A percentile compares a stretch with the other conserved stretches of the same genome.
Conservation (phyloP, 768 basidiomycete species). For the Cystobasidium onofrii region DNA sequence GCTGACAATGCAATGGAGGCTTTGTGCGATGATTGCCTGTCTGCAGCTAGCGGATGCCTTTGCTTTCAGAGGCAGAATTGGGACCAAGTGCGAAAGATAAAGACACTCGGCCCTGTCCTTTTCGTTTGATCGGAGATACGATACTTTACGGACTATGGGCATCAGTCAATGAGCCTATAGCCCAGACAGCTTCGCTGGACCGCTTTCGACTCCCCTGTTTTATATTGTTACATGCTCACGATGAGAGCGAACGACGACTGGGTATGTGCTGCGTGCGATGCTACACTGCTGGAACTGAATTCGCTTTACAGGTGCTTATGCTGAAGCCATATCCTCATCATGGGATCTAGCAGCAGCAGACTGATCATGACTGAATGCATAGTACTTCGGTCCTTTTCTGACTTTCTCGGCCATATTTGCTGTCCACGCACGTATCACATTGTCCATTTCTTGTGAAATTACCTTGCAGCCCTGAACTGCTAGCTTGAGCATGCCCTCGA, state of each 20-base stretch:
- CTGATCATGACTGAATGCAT: not conserved
- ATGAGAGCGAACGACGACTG: not conserved
- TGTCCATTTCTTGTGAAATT: slow-evolving; percentile 30
- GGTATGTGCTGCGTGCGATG: not conserved
- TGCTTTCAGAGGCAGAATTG: too few relatives aligned
- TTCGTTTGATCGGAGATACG: too few relatives aligned
- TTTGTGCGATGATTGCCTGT: not conserved
- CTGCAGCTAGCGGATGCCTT: not conserved
- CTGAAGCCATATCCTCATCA: not conserved
- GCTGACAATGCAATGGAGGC: not conserved
- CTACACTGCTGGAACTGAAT: not conserved
- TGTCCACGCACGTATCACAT: slow-evolving; percentile 16
- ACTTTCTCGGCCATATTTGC: slow-evolving; percentile 19
- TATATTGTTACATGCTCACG: not conserved
- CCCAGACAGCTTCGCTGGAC: too few relatives aligned
- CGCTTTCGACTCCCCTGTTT: too few relatives aligned
- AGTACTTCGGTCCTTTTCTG: not conserved
- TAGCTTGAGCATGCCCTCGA: slow-evolving; percentile 67
- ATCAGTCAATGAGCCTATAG: too few relatives aligned
- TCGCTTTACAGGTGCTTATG: too few relatives aligned
- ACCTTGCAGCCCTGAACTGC: slow-evolving; percentile 33
- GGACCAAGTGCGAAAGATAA: too few relatives aligned
- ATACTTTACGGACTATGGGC: too few relatives aligned
- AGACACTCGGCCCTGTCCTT: too few relatives aligned
- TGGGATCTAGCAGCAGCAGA: not conserved